These are phyloP conservation scores for Stentor roeselii DNA, from an alignment of 73 alveolate species.

Conservation along the genomic window DNA sequence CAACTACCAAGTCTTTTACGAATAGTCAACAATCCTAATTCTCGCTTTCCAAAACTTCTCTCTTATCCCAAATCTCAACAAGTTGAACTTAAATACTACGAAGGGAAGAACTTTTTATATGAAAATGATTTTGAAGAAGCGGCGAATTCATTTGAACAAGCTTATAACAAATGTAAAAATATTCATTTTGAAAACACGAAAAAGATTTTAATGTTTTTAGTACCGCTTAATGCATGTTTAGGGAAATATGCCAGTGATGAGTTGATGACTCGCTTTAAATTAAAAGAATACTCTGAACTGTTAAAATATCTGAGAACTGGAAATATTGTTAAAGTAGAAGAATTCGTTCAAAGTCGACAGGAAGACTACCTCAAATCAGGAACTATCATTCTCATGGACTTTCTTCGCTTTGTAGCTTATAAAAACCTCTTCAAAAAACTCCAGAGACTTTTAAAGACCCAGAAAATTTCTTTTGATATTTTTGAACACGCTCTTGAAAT, in stretches of 20 bases:
- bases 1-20: neutral
- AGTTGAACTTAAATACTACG: conserved; percentile 37
- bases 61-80: conserved; percentile 33
- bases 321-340: conserved; percentile 31
- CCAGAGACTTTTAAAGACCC: neutral
- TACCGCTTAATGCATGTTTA: conserved; percentile 48
- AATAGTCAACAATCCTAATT: neutral
- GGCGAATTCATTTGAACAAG: conserved; percentile 29
- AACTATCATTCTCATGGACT: conserved; percentile 45
- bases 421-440: conserved; percentile 45
- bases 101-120: conserved; percentile 45
- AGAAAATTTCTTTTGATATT: neutral
- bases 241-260: conserved; percentile 47
- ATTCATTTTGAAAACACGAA: conserved; percentile 34
- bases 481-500: neutral
- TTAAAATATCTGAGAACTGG: conserved; percentile 39
- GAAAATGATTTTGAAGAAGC: conserved; percentile 41
- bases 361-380: conserved; percentile 41
- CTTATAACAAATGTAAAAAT: conserved; percentile 32
- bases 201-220: conserved; percentile 39
- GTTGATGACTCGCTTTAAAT: conserved; percentile 25
- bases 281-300: conserved; percentile 33
- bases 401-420: conserved; percentile 28
- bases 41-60: neutral
- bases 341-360: conserved; percentile 26